Conservation (phyloP, 495 filamentous ascomycete genomes). For the Cercophora sp. region DNA sequence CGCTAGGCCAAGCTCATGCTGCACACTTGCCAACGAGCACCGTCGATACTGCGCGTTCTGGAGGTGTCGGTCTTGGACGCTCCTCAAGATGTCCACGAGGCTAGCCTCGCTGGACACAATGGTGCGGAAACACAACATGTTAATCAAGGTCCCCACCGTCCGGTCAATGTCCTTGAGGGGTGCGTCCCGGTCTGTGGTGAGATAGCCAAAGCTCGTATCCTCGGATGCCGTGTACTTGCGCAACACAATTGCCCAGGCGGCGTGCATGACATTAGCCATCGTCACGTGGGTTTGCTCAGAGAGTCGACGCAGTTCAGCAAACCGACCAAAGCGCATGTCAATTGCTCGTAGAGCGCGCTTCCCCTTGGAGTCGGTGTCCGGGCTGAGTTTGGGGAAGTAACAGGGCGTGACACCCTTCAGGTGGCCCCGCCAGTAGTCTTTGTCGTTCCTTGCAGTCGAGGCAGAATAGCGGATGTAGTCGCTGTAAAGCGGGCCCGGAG, state of each 20-base stretch:
- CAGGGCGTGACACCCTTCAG: conserved; percentile 48
- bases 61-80: conserved; percentile 48
- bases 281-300: conserved; percentile 20
- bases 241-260: conserved; percentile 39
- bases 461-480: conserved; percentile 49
- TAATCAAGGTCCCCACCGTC: conserved; percentile 52
- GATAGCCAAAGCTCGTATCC: conserved; percentile 52
- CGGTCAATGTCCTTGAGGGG: conserved; percentile 41
- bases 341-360: conserved; percentile 1
- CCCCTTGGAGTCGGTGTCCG: not conserved
- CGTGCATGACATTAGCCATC: conserved; percentile 33
- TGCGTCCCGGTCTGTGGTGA: conserved; percentile 46
- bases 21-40: conserved; percentile 51
- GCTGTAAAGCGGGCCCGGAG: conserved; percentile 48
- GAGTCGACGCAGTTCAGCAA: conserved; percentile 18
- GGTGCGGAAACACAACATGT: conserved; percentile 55
- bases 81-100: conserved; percentile 40
- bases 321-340: conserved; percentile 18
- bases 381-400: conserved; percentile 40
- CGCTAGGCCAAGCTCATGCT: conserved; percentile 50
- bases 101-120: conserved; percentile 17
- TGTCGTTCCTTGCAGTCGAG: conserved; percentile 34
- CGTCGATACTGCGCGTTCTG: conserved; percentile 47
- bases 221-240: conserved; percentile 29
- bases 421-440: conserved; percentile 52